Conservation (phyloP, 2,329 filamentous ascomycete genomes). For the Periglandula ipomoeae region DNA sequence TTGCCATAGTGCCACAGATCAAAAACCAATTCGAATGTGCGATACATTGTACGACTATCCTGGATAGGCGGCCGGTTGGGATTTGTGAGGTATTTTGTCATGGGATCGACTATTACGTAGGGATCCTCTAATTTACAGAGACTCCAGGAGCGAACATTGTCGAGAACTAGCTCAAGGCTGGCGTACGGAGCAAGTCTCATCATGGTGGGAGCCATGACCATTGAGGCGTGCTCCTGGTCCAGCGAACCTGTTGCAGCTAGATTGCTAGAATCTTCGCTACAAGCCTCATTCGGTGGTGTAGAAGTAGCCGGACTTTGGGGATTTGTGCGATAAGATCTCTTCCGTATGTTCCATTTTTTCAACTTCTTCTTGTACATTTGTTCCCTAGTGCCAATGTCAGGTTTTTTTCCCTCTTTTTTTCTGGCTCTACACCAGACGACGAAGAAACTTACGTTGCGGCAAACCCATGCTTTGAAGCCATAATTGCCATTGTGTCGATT, state of each 20-base stretch:
- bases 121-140: conserved; percentile 23
- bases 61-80: conserved; percentile 27
- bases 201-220: conserved; percentile 14
- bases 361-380: conserved; percentile 32
- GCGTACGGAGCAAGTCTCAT: conserved; percentile 18
- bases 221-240: conserved; percentile 2
- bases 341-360: conserved; percentile 29
- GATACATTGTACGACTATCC: conserved; percentile 31
- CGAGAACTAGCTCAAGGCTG: conserved; percentile 24
- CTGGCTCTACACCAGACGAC: background rate
- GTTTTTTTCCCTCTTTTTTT: background rate
- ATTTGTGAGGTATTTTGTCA: conserved; percentile 26
- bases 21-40: conserved; percentile 29
- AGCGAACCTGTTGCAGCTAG: conserved; percentile 3
- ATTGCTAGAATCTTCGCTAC: background rate
- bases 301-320: conserved; percentile 1
- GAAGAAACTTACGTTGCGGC: conserved; percentile 25
- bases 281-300: conserved; percentile 2
- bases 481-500: conserved; percentile 26
- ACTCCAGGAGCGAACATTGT: conserved; percentile 25
- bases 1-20: conserved; percentile 27
- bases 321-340: conserved; percentile 24
- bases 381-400: conserved; percentile 16
- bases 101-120: conserved; percentile 21
- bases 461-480: conserved; percentile 25